A percentile compares a stretch with the other conserved stretches of the same genome.
Conservation (phyloP, 305 asterid genomes). For the Euphrasia arctica region DNA sequence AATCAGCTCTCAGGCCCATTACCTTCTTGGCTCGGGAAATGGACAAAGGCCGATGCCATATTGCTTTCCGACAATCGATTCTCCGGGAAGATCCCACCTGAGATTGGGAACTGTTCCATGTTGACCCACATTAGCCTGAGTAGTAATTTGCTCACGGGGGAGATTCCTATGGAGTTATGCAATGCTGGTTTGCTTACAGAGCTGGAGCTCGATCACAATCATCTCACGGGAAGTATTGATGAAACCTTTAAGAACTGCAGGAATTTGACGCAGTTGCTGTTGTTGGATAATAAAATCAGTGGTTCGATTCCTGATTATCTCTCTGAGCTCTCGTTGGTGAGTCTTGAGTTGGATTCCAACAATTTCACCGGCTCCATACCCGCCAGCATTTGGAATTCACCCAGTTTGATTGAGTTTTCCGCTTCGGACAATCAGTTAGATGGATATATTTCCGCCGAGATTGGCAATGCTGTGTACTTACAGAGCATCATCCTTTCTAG, state of each 20-base stretch:
- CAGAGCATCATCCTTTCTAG: slow-evolving; percentile 59
- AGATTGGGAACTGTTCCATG: slow-evolving; percentile 80
- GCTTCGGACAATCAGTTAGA: slow-evolving; percentile 65
- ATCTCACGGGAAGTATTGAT: slow-evolving; percentile 53
- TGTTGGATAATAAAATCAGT: slow-evolving; percentile 49
- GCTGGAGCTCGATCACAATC: slow-evolving; percentile 59
- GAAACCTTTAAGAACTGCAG: slow-evolving; percentile 59
- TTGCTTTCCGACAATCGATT: slow-evolving; percentile 65
- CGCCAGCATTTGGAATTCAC: slow-evolving; percentile 49
- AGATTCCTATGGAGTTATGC: slow-evolving; percentile 71
- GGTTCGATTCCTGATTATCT: slow-evolving; percentile 72
- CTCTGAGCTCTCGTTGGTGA: slow-evolving; percentile 56
- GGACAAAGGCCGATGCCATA: slow-evolving; percentile 55
- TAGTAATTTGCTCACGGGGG: slow-evolving; percentile 57
- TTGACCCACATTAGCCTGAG: slow-evolving; percentile 62
- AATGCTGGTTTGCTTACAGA: slow-evolving; percentile 54
- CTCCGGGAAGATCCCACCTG: slow-evolving; percentile 61
- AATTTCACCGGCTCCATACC: slow-evolving; percentile 76
- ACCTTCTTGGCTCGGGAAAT: slow-evolving; percentile 80
- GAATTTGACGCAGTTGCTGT: slow-evolving; percentile 55
- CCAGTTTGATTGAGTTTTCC: slow-evolving; percentile 59
- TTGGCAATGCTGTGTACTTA: slow-evolving; percentile 49
- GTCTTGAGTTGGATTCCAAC: slow-evolving; percentile 80
- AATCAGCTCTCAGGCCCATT: slow-evolving; percentile 78
- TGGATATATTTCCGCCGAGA: slow-evolving; percentile 53